phyloP scores from a whole-genome alignment of 1,139 yeast genomes.

The Sugiyamaella xylanicola region DNA sequence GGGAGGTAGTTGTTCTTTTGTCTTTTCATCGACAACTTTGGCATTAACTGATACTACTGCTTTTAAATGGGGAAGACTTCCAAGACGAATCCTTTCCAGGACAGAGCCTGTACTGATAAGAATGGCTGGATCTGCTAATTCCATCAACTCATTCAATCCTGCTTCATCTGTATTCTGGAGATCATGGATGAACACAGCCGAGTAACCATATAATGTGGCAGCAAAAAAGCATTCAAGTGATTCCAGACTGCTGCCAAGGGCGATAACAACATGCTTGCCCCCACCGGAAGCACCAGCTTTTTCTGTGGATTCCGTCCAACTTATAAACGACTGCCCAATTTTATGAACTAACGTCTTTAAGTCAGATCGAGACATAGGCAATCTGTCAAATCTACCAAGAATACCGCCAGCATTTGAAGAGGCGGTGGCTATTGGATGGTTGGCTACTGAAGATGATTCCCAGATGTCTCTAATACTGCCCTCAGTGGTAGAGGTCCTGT shows the following conservation, averaged over 20 bases:
- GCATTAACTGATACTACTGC: conserved; percentile 16
- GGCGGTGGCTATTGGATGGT: conserved; percentile 11
- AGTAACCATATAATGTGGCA: conserved; percentile 18
- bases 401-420: conserved; percentile 14
- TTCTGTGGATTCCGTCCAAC: conserved; percentile 2
- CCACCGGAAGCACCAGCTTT: not conserved
- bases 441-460: conserved; percentile 37
- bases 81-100: conserved; percentile 11
- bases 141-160: conserved; percentile 13
- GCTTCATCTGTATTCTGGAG: conserved; percentile 15
- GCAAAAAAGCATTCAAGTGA: conserved; percentile 27
- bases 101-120: conserved; percentile 16
- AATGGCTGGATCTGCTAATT: conserved; percentile 13
- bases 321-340: conserved; percentile 21
- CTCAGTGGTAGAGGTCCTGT: conserved; percentile 44
- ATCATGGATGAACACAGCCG: conserved; percentile 16
- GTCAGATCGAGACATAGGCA: conserved; percentile 19
- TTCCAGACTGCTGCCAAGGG: conserved; percentile 34
- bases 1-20: not conserved
- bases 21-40: conserved; percentile 5
- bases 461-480: conserved; percentile 64
- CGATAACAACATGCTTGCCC: conserved; percentile 29
- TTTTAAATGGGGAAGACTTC: not conserved
- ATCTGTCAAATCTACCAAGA: conserved; percentile 9
- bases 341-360: conserved; percentile 22